Conservation (phyloP, 352 stramenopile genomes). For the Salisapilia sapeloensis region DNA sequence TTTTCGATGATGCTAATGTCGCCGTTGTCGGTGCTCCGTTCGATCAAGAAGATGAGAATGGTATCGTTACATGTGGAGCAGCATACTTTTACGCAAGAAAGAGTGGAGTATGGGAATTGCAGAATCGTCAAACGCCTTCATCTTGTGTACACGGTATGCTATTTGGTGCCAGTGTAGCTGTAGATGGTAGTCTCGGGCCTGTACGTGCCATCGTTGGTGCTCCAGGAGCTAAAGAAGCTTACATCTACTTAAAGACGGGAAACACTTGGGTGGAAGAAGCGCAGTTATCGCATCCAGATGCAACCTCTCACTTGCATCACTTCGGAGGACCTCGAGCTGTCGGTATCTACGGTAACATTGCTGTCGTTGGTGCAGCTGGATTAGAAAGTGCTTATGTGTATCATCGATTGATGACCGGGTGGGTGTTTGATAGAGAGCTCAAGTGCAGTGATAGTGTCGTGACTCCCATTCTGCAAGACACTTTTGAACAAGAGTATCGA, state of each 20-base stretch:
- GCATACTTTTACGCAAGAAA: slow-evolving; percentile 50
- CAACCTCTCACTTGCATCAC: slow-evolving; percentile 28
- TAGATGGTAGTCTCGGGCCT: slow-evolving; percentile 45
- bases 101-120: slow-evolving; percentile 49
- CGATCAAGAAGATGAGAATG: slow-evolving; percentile 10
- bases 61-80: slow-evolving; percentile 23
- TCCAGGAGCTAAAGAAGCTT: slow-evolving; percentile 32
- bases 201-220: slow-evolving; percentile 50
- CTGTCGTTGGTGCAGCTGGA: slow-evolving; percentile 77
- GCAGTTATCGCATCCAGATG: slow-evolving; percentile 15
- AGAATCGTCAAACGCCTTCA: slow-evolving; percentile 23
- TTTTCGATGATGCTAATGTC: slow-evolving; percentile 43
- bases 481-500: slow-evolving; percentile 67
- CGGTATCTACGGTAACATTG: slow-evolving; percentile 70
- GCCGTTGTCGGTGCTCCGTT: slow-evolving; percentile 47
- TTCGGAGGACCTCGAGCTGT: slow-evolving; percentile 54
- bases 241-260: slow-evolving; percentile 16
- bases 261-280: slow-evolving; percentile 28
- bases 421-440: slow-evolving; percentile 36
- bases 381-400: slow-evolving; percentile 56
- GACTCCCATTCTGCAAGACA: slow-evolving; percentile 53
- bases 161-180: slow-evolving; percentile 48
- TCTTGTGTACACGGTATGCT: slow-evolving; percentile 25
- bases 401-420: slow-evolving; percentile 25
- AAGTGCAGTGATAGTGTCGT: slow-evolving; percentile 73